Conservation (phyloP, 2,329 filamentous ascomycete species). For the Gremmenia infestans region DNA sequence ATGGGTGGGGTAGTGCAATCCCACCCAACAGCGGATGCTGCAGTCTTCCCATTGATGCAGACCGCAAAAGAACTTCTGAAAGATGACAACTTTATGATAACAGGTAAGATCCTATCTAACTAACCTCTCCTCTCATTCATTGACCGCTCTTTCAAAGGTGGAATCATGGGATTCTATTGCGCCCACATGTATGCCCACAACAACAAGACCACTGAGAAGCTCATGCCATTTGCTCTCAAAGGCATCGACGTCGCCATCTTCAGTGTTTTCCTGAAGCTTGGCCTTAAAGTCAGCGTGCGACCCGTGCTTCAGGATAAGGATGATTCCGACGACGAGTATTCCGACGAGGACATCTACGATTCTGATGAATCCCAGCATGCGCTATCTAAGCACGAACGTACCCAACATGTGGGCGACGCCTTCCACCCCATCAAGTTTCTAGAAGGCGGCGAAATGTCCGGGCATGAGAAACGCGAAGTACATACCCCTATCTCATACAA, state of each 20-base stretch:
- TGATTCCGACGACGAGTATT: no score
- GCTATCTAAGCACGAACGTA: no score
- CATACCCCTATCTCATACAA: no score
- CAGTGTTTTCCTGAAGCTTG: no score
- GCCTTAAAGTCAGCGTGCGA: no score
- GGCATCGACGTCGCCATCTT: neutral
- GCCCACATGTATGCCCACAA: neutral
- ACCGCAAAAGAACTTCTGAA: neutral
- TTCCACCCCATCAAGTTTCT: no score
- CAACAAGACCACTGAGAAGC: neutral
- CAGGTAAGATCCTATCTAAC: neutral
- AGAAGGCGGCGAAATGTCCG: no score
- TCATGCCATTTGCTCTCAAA: slow-evolving; percentile 1
- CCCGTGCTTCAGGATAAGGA: no score
- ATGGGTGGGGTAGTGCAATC: neutral
- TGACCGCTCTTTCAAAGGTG: neutral
- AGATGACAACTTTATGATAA: neutral
- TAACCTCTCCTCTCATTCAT: neutral
- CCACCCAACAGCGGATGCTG: neutral
- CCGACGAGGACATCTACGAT: no score
- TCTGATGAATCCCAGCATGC: no score
- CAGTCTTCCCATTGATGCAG: neutral
- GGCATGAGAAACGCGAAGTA: no score
- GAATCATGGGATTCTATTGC: neutral
- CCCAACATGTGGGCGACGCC: no score